Evolutionary conservation across 371 early-diverging fungal genomes (phyloP).

Genomic region (Zopfochytrium polystomum): DNA sequence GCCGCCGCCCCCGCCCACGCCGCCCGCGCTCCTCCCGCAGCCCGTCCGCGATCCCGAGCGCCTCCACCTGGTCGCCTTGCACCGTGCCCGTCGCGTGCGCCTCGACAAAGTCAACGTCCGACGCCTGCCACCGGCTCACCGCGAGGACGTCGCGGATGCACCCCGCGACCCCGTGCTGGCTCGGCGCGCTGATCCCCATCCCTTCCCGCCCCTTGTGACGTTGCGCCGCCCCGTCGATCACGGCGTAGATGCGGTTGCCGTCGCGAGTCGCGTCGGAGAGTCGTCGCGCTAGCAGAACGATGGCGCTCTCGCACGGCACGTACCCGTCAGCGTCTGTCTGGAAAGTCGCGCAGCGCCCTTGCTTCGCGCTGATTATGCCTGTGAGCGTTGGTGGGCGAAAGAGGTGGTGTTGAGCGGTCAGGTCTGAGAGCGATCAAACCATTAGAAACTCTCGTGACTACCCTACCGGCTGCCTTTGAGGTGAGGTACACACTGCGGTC

Average conservation of each 20-base stretch:
- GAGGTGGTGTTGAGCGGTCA: neutral
- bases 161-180: neutral
- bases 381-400: neutral
- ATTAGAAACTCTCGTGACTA: neutral
- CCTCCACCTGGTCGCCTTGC: constrained; percentile 1
- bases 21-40: neutral
- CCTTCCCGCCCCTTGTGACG: constrained; percentile 6
- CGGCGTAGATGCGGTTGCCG: constrained; percentile 2
- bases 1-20: too few relatives aligned
- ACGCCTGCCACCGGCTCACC: neutral
- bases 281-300: neutral
- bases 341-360: neutral
- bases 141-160: neutral
- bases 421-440: neutral
- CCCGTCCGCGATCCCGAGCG: constrained; percentile 2
- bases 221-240: neutral
- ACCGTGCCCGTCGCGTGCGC: constrained; percentile 7
- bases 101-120: constrained; percentile 6
- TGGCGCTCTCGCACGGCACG: constrained; percentile 1
- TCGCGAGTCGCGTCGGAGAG: neutral
- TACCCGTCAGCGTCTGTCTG: constrained; percentile 10
- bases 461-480: neutral
- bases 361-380: neutral
- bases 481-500: neutral
- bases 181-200: neutral